Base-by-base conservation (phyloP, 495 filamentous ascomycete genomes). In the Thermothielavioides terrestris region DNA sequence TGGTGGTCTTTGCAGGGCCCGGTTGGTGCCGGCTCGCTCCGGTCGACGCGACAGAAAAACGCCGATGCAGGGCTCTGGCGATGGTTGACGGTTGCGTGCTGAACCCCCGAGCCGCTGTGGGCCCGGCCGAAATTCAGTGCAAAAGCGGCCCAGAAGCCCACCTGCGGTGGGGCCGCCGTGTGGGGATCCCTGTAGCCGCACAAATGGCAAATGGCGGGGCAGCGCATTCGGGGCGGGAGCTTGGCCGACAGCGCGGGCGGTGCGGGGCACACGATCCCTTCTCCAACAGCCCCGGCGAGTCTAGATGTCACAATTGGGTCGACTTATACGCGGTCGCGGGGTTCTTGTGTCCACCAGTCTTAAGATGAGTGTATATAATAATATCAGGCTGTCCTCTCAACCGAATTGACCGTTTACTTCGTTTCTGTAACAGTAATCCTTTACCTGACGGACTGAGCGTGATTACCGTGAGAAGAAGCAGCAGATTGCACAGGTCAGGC, bases 201-300 rank as follows among this genome's bases (percentile, higher is more conserved):
- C 61, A 59, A 64, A 61, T 64, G 52, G 61, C 61, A 59, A 64
- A 61, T 64, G 52, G 61, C 58, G 61, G 58, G 61, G 61, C 61
- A 59, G 55, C 40, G 28, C 44, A 38, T 25, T n/a, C n/a, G n/a
- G n/a, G n/a, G n/a, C 30, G 38, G 20, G 12, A 30, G 5, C 35
- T 26, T n/a, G 23, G 49, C 23, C 47, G 41, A 45, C 26, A 51
- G 45, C 23, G 4, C 46, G 43, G 40, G 38, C n/a, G 39, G 43
- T 36, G 45, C 48, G 51, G 54, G 54, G 49, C 39, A 53, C 4
- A 5, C 26, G 31, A 34, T 27, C 3, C 25, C 17, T 51, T 48
- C 52, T 42, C 52, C 40, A 51, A 48, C 48, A 17, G n/a, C n/a
- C n/a, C 11, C 6, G 20, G 15, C 30, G 28, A 51, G 35, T 6